phyloP scores from a whole-genome alignment of 129 eudicot species.

The Kitagawia praeruptora region DNA sequence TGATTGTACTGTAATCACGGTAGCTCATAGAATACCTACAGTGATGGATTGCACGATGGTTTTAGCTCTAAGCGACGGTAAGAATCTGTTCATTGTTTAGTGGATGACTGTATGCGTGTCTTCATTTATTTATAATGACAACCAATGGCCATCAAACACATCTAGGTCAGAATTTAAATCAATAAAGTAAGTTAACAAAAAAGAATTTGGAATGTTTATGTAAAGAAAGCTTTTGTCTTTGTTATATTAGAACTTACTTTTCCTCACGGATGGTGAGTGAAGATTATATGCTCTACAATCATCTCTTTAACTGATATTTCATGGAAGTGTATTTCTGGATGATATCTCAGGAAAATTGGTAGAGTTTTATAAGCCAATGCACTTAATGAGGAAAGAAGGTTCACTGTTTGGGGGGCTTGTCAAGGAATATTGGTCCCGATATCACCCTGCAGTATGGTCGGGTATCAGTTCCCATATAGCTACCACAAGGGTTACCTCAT shows the following conservation, averaged over 20 bases:
- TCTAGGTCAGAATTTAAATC: not conserved
- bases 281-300: not conserved
- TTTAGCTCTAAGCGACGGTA: slow-evolving; percentile 78
- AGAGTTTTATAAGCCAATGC: slow-evolving; percentile 87
- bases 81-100: slow-evolving; percentile 4
- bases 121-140: not conserved
- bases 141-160: not conserved
- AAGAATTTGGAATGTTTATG: not conserved
- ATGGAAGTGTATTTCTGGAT: not conserved
- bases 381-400: slow-evolving; percentile 66
- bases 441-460: slow-evolving; percentile 31
- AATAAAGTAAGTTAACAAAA: not conserved
- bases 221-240: not conserved
- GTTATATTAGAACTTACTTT: not conserved
- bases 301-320: not conserved
- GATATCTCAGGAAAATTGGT: slow-evolving; percentile 57
- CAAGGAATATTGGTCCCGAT: slow-evolving; percentile 82
- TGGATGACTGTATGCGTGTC: not conserved
- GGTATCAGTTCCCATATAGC: not conserved
- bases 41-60: slow-evolving; percentile 94
- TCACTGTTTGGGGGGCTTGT: slow-evolving; percentile 86
- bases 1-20: slow-evolving; percentile 80
- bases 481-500: not conserved
- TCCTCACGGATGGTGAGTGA: not conserved
- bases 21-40: slow-evolving; percentile 95